Evolutionary conservation across 1,284 basidiomycete genomes (phyloP).

Genomic region (Naganishia liquefaciens): DNA sequence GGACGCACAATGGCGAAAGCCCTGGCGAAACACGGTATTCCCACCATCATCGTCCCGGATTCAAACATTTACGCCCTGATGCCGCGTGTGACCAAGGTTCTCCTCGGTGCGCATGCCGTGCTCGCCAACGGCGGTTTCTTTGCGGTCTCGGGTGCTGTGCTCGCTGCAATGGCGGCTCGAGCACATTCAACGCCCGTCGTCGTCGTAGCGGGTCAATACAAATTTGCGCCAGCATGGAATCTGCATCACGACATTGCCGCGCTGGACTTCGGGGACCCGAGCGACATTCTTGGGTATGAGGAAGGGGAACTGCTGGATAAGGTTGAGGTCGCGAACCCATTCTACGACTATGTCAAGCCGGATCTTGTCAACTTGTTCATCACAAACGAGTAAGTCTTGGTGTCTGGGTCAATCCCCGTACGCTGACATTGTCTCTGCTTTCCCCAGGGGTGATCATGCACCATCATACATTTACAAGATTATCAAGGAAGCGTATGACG

Average conservation of each 20-base stretch:
- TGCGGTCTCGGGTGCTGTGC: conserved; percentile 77
- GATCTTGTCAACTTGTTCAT: conserved; percentile 91
- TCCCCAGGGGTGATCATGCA: conserved; percentile 78
- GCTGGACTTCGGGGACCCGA: conserved; percentile 83
- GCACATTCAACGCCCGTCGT: conserved; percentile 91
- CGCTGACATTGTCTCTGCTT: conserved; percentile 12
- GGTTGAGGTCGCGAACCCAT: conserved; percentile 86
- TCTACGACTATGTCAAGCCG: conserved; percentile 91
- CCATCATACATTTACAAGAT: conserved; percentile 87
- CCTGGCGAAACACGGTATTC: conserved; percentile 76
- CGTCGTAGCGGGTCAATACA: conserved; percentile 92
- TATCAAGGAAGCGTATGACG: conserved; percentile 88
- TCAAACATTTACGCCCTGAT: conserved; percentile 92
- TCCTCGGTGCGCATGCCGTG: conserved; percentile 88
- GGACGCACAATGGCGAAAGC: conserved; percentile 83
- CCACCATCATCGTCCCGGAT: conserved; percentile 92
- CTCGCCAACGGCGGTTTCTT: conserved; percentile 96
- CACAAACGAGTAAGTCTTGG: conserved; percentile 81
- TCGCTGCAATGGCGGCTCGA: conserved; percentile 84
- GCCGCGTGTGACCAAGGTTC: conserved; percentile 95
- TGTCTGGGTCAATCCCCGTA: background rate
- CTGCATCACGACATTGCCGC: conserved; percentile 83
- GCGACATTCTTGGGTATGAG: conserved; percentile 71
- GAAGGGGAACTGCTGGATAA: conserved; percentile 66
- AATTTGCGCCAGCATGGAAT: conserved; percentile 92